These are phyloP conservation scores for Phalaenopsis aphrodite DNA, from an alignment of 106 monocot genomes.

Conservation along the genomic window DNA sequence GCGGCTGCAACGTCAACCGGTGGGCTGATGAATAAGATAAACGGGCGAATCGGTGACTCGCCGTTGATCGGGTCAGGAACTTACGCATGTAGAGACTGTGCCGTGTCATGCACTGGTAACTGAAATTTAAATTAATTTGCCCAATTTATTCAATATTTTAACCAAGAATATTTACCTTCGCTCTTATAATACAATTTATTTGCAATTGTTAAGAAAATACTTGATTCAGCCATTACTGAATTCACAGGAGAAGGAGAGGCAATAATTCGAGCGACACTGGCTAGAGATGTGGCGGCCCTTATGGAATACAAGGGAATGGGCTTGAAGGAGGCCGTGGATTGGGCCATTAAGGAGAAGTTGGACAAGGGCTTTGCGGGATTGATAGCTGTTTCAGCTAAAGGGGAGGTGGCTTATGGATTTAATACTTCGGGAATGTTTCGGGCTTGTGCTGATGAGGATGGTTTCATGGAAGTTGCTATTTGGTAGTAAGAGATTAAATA, in stretches of 20 bases:
- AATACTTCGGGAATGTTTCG: slow-evolving; percentile 85
- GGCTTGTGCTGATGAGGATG: slow-evolving; percentile 70
- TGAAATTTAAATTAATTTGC: too few species aligned
- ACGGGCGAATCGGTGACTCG: slow-evolving; percentile 89
- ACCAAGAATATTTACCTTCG: too few species aligned
- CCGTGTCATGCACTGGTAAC: slow-evolving; percentile 67
- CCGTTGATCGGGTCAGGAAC: slow-evolving; percentile 85
- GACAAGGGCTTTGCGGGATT: slow-evolving; percentile 79
- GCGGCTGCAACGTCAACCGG: slow-evolving; percentile 94
- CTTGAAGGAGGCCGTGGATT: slow-evolving; percentile 78
- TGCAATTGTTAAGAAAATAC: too few species aligned
- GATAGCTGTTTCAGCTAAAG: slow-evolving; percentile 61
- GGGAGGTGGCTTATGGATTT: slow-evolving; percentile 77
- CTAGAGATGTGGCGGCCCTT: slow-evolving; percentile 81
- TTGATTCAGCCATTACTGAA: too few species aligned
- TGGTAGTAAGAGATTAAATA: slow-evolving; percentile 36
- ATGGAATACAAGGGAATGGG: slow-evolving; percentile 85
- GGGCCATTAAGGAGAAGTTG: slow-evolving; percentile 47
- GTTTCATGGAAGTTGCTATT: slow-evolving; percentile 79
- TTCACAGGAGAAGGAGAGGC: slow-evolving; percentile 67
- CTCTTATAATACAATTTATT: too few species aligned
- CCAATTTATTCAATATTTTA: too few species aligned
- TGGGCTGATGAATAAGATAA: slow-evolving; percentile 90
- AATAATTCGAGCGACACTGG: slow-evolving; percentile 77
- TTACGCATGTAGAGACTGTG: slow-evolving; percentile 74